A percentile compares a stretch with the other conserved stretches of the same genome.
These are phyloP conservation scores for Buxus sempervirens DNA, from an alignment of 164 flowering plant species.

Conservation along the genomic window DNA sequence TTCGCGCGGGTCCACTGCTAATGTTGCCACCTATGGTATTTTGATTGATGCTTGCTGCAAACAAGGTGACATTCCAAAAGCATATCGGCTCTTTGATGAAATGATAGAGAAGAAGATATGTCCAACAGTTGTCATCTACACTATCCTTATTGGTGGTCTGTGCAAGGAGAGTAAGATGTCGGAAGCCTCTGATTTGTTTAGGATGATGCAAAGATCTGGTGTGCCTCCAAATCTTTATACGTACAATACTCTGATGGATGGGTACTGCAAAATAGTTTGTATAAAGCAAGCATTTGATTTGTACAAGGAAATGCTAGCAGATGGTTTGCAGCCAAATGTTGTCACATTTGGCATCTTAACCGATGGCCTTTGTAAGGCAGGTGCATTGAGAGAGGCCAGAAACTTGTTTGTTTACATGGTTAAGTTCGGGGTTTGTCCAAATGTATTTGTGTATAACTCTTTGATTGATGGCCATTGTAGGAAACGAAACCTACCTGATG, in stretches of 20 bases:
- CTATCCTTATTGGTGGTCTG: conserved; percentile 50
- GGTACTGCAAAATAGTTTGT: conserved; percentile 45
- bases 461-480: conserved; percentile 56
- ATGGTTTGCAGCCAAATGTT: conserved; percentile 46
- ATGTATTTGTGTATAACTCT: conserved; percentile 52
- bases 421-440: conserved; percentile 51
- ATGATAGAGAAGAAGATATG: conserved; percentile 42
- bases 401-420: conserved; percentile 42
- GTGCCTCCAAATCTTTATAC: conserved; percentile 59
- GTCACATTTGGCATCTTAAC: conserved; percentile 55
- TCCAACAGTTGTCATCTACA: conserved; percentile 61
- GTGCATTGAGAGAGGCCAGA: conserved; percentile 41
- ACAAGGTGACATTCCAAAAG: conserved; percentile 37
- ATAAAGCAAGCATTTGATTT: conserved; percentile 36
- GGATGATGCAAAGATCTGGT: conserved; percentile 37
- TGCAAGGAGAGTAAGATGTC: conserved; percentile 40
- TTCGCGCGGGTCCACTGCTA: conserved; percentile 35
- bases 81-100: conserved; percentile 44
- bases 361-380: conserved; percentile 52
- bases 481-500: conserved; percentile 34
- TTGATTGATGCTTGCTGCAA: conserved; percentile 56
- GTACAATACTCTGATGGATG: conserved; percentile 59
- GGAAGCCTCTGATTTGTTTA: conserved; percentile 48
- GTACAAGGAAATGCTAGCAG: conserved; percentile 46
- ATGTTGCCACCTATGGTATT: conserved; percentile 53